Percentiles rank a stretch among this genome's conserved stretches.
phyloP scores from a whole-genome alignment of 768 basidiomycete species.

The Termitomyces sp. region DNA sequence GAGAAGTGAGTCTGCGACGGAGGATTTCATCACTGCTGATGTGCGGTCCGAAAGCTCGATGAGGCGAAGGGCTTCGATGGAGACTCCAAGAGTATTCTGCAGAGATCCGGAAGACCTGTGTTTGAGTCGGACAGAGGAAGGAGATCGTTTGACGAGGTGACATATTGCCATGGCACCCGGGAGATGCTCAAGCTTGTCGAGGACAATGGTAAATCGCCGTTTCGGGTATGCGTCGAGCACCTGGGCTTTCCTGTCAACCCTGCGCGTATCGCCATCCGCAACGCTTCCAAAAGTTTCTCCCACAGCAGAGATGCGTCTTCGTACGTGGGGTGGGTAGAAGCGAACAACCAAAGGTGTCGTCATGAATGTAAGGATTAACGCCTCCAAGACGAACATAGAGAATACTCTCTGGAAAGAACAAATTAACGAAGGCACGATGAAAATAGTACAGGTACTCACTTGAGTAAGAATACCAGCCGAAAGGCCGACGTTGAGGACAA shows the following conservation, averaged over 20 bases:
- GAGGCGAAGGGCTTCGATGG: constrained; percentile 75
- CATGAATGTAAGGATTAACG: constrained; percentile 77
- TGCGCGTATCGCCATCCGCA: constrained; percentile 28
- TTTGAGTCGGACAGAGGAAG: constrained; percentile 8
- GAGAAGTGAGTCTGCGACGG: constrained; percentile 60
- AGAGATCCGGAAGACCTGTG: constrained; percentile 7
- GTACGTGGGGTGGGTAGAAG: constrained; percentile 62
- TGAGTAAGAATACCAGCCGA: constrained; percentile 69
- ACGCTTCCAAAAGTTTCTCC: constrained; percentile 46
- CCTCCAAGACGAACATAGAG: constrained; percentile 92
- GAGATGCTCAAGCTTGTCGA: constrained; percentile 87
- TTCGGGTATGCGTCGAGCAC: constrained; percentile 1
- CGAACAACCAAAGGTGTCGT: constrained; percentile 71
- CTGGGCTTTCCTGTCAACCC: constrained; percentile 5
- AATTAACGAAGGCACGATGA: background rate
- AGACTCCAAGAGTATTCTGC: constrained; percentile 24
- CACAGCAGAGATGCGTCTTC: constrained; percentile 40
- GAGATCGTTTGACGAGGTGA: constrained; percentile 61
- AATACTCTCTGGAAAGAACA: constrained; percentile 54
- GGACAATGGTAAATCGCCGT: constrained; percentile 70
- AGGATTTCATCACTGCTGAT: constrained; percentile 84
- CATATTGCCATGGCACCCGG: constrained; percentile 87
- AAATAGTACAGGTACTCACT: constrained; percentile 21
- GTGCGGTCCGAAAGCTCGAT: constrained; percentile 85
- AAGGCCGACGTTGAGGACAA: constrained; percentile 93